Evolutionary conservation across 345 rosid species (phyloP), one percentile per base, ranked within the genome.

Genomic region (Citrus mangshanensis): DNA sequence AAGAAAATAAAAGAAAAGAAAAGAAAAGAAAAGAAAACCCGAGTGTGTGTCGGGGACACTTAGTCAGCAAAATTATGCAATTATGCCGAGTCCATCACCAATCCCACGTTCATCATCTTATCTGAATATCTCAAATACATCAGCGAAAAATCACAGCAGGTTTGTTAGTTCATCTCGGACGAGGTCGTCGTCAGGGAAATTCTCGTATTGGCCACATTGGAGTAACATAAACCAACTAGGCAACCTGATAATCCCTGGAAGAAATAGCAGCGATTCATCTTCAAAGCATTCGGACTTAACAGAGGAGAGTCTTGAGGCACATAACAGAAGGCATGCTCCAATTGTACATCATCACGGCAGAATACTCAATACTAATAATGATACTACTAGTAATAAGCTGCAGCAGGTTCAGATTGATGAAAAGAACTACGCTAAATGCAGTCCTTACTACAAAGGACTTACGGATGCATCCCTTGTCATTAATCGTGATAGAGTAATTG

Each of bases 381-480:
- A 13, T 12, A 46, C 51, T 46, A 46, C 51, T 46, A 46, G 51
- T 46, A 46, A 46, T 13, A 46, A 46, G 51, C 51, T 46, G 51
- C 51, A 46, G 51, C 51, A 46, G 18, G 51, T 46, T 46, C 51
- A 46, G 51, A 46, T 78, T 16, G 56, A 65, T 19, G 68, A 30
- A 32, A 81, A 62, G 83, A 81, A 85, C 58, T 54, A 54, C 66
- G 62, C 70, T 9, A 79, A 77, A 58, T 87, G 90, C 76, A 90
- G 93, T 56, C 93, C 93, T 6, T 90, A 90, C 77, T 88, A 86
- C 66, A 88, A 82, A 64, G 93, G 89, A 16, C 87, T 86, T 34
- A 85, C 87, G 3, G 86, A 89, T 78, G 74, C 82, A 6, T 80
- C 91, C 49, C 90, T 87, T 8, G 70, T 69, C 24, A 61, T 82